phyloP scores from a whole-genome alignment of 768 basidiomycete species.

The Russula brevipes region DNA sequence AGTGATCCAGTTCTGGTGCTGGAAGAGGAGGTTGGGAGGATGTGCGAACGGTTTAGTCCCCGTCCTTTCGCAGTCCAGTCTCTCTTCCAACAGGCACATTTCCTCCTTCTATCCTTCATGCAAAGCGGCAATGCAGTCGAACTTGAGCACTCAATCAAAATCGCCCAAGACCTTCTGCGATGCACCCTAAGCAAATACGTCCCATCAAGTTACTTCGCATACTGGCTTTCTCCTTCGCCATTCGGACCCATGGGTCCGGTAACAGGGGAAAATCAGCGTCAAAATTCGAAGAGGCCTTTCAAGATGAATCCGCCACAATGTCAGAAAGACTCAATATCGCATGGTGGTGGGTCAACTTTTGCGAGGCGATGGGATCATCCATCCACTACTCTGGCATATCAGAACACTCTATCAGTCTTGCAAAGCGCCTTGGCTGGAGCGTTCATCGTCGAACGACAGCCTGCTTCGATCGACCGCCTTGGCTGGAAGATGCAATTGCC shows the following conservation, averaged over 20 bases:
- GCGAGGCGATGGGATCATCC: background rate
- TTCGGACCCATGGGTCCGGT: background rate
- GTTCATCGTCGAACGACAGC: background rate
- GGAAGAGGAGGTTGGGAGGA: background rate
- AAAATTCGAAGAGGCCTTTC: conserved; percentile 1
- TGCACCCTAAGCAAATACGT: background rate
- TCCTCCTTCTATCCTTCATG: background rate
- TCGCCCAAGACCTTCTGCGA: background rate
- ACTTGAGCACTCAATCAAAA: background rate
- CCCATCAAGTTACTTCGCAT: background rate
- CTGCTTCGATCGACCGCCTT: background rate
- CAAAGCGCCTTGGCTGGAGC: background rate
- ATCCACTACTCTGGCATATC: conserved; percentile 2
- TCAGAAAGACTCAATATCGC: background rate
- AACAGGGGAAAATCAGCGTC: background rate
- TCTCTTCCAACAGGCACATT: background rate
- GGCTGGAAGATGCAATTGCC: background rate
- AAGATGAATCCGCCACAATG: background rate
- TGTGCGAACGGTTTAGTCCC: background rate
- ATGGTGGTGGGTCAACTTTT: conserved; percentile 4
- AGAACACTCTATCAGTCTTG: background rate
- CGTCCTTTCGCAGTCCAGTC: background rate
- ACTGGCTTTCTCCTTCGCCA: conserved; percentile 4
- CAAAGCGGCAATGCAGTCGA: background rate
- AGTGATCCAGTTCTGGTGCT: background rate